phyloP scores from a whole-genome alignment of 2,329 filamentous ascomycete genomes.

The Cladosporium cucumerinum region DNA sequence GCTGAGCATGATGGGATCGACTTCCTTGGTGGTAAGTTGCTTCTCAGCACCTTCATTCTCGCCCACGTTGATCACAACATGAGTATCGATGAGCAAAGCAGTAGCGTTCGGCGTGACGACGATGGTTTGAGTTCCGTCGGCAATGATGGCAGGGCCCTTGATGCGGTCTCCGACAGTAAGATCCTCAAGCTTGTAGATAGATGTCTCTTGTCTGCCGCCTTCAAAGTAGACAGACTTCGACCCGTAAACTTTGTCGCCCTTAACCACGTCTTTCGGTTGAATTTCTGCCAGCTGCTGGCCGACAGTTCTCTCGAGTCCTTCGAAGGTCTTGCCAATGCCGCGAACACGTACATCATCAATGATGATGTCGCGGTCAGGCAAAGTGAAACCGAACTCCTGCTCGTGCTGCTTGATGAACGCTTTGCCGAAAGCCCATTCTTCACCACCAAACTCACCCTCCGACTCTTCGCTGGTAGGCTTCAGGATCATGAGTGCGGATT shows the following conservation, averaged over 20 bases:
- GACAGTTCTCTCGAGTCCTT: constrained; percentile 74
- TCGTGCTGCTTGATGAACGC: constrained; percentile 85
- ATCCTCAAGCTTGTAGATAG: constrained; percentile 77
- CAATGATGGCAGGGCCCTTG: constrained; percentile 78
- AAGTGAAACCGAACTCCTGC: constrained; percentile 88
- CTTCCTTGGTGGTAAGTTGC: constrained; percentile 52
- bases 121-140: constrained; percentile 86
- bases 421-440: constrained; percentile 77
- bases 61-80: constrained; percentile 82
- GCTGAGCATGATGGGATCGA: constrained; percentile 73
- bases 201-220: constrained; percentile 70
- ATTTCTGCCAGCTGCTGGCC: constrained; percentile 76
- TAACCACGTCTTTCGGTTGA: constrained; percentile 54
- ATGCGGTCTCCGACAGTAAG: constrained; percentile 70
- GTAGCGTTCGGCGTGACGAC: constrained; percentile 76
- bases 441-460: constrained; percentile 56
- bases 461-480: constrained; percentile 65
- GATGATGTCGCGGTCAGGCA: constrained; percentile 81
- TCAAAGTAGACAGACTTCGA: constrained; percentile 77
- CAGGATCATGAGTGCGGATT: constrained; percentile 86
- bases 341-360: constrained; percentile 85
- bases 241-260: constrained; percentile 63
- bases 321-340: constrained; percentile 84
- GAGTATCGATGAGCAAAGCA: constrained; percentile 76
- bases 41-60: constrained; percentile 46